A percentile compares a stretch with the other conserved stretches of the same genome.
Conservation (phyloP, 2,329 filamentous ascomycete species). For the Neofusicoccum laricinum region DNA sequence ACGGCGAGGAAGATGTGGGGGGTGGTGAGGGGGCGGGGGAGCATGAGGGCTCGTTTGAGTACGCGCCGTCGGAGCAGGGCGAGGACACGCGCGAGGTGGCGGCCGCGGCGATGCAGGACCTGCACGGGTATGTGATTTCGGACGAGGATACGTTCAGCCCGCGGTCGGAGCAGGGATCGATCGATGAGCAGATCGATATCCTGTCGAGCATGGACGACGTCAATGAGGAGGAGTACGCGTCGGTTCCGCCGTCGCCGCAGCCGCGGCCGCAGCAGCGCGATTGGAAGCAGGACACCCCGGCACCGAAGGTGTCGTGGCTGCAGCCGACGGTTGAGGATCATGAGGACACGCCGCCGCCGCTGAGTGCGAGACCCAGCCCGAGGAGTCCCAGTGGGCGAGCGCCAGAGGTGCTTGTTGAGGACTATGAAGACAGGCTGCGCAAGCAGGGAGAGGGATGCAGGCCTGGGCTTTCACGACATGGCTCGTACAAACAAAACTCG, state of each 20-base stretch:
- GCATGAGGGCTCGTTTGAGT: background rate
- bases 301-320: background rate
- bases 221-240: slow-evolving; percentile 7
- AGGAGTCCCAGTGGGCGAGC: background rate
- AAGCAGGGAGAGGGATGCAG: background rate
- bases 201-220: slow-evolving; percentile 17
- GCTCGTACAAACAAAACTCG: background rate
- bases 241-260: background rate
- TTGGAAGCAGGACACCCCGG: background rate
- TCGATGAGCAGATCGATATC: slow-evolving; percentile 14
- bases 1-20: background rate
- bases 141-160: slow-evolving; percentile 9
- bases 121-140: slow-evolving; percentile 14
- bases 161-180: background rate
- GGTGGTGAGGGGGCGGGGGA: background rate
- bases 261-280: background rate
- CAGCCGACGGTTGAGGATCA: slow-evolving; percentile 17
- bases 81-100: background rate
- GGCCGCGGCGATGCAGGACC: slow-evolving; percentile 12
- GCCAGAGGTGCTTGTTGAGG: slow-evolving; percentile 8
- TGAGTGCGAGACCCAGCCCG: background rate
- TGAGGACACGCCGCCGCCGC: slow-evolving; percentile 7
- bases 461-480: background rate
- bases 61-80: background rate
- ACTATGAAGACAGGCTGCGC: background rate